These are phyloP conservation scores for Neofusicoccum kwambonambiense DNA, from an alignment of 2,329 filamentous ascomycete genomes.

Conservation along the genomic window DNA sequence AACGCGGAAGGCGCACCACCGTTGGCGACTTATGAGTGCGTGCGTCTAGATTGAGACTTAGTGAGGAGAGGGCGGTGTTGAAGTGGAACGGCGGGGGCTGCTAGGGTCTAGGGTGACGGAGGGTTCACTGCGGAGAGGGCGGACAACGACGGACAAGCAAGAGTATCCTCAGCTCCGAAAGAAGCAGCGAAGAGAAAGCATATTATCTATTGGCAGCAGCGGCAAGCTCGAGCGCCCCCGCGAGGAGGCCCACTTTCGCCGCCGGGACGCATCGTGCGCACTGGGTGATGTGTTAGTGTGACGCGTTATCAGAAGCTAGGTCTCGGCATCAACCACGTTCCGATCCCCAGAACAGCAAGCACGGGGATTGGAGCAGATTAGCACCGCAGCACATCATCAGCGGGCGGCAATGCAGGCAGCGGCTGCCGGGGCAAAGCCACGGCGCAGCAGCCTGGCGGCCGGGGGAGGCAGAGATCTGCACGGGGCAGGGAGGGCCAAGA, in stretches of 20 bases:
- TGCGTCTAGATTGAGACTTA: neutral
- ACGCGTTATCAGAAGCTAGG: constrained; percentile 12
- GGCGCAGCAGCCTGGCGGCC: neutral
- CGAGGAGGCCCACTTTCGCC: neutral
- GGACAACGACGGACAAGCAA: neutral
- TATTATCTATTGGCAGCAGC: neutral
- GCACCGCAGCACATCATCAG: neutral
- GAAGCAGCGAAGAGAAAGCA: neutral
- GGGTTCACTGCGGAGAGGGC: neutral
- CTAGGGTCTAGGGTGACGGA: neutral
- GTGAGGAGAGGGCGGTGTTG: neutral
- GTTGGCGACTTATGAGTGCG: too few relatives aligned
- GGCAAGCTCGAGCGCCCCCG: neutral
- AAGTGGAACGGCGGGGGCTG: neutral
- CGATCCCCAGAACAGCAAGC: neutral
- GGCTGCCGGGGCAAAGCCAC: neutral
- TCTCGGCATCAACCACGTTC: constrained; percentile 6
- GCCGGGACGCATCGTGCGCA: neutral
- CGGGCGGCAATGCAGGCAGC: neutral
- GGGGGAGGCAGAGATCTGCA: constrained; percentile 1
- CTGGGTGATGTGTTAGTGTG: neutral
- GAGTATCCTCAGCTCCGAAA: neutral
- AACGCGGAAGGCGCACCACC: neutral
- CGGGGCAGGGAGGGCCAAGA: neutral
- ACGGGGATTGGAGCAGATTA: neutral